Evolutionary conservation across 73 alveolate genomes (phyloP), one percentile per base, ranked within the genome.

Genomic region (Stentor roeselii): DNA sequence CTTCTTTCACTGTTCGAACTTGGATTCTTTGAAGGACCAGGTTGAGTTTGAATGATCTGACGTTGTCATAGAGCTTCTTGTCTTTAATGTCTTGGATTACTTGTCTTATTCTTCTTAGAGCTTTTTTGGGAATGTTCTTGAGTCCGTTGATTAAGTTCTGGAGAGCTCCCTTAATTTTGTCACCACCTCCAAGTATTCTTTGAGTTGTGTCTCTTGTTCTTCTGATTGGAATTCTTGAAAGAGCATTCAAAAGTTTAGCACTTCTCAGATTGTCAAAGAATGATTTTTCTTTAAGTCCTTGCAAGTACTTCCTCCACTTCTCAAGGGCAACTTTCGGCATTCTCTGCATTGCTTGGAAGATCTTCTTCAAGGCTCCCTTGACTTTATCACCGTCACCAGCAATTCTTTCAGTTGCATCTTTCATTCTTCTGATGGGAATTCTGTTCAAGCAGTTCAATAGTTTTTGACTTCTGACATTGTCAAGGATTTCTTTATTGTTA

Each of bases 151-250:
- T 11, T 60, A 60, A 21, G 11, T 27, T 27, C 36, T 60, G 6
- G 4, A 60, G 39, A 21, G 78, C 80, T 21, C 80, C 80, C 14
- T 36, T 40, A 21, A 67, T 32, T 34, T 67, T 67, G 42, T 67
- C 41, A 0, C 80, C 80, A 21, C 80, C 80, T 27, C 80, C 80
- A 21, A 67, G 1, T 1, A 67, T 67, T 67, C 80, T 67, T 67
- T 15, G 27, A n/a, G 21, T 21, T 21, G 80, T 40, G 34, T 67
- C 80, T 67, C 37, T 67, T 67, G n/a, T 40, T 21, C 42, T 67
- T 32, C 80, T 67, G 37, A 34, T 2, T 67, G 80, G 80, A 2
- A 67, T 32, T 30, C 37, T n/a, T 27, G 80, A 15, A 30, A 67
- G 41, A 3, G 50, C 37, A 34, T 67, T 2, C 1, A 21, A 11